Conservation (phyloP, 1,284 basidiomycete genomes). For the Cutaneotrichosporon dermatis region DNA sequence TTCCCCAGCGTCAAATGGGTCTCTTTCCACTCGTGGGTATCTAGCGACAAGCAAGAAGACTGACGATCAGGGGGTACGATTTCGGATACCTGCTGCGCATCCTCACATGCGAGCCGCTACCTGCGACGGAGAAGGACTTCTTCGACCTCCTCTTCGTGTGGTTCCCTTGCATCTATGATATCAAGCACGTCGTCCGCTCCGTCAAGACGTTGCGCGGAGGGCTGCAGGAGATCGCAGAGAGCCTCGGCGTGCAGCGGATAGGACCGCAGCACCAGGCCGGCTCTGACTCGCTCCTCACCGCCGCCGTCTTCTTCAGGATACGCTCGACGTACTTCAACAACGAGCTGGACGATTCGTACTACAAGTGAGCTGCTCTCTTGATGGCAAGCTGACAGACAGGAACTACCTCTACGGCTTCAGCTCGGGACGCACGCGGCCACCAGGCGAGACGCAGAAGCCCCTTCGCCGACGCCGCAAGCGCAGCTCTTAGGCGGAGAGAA, state of each 20-base stretch:
- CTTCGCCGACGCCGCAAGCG: conserved; percentile 20
- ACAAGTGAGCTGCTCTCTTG: conserved; percentile 38
- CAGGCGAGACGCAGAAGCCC: conserved; percentile 20
- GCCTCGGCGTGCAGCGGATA: conserved; percentile 76
- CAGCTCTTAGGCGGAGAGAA: conserved; percentile 21
- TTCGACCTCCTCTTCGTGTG: conserved; percentile 83
- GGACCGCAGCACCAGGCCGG: conserved; percentile 94
- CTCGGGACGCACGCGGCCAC: conserved; percentile 11
- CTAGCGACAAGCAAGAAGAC: conserved; percentile 4
- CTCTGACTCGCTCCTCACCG: conserved; percentile 88
- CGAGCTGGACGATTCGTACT: conserved; percentile 65
- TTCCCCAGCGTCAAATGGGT: conserved; percentile 92
- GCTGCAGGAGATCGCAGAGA: conserved; percentile 93
- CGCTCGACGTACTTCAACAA: conserved; percentile 85
- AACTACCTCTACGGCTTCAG: conserved; percentile 48
- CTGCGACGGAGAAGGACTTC: conserved; percentile 83
- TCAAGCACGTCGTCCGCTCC: conserved; percentile 91
- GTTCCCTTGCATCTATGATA: conserved; percentile 97
- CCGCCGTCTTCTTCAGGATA: conserved; percentile 94
- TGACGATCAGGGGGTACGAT: conserved; percentile 67
- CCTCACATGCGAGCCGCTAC: conserved; percentile 80
- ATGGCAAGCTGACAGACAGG: conserved; percentile 18
- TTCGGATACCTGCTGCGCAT: conserved; percentile 98
- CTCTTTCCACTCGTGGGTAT: conserved; percentile 78
- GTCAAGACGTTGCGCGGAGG: conserved; percentile 88